Conservation (phyloP, 2,329 filamentous ascomycete genomes). For the Aspergillus tanneri region DNA sequence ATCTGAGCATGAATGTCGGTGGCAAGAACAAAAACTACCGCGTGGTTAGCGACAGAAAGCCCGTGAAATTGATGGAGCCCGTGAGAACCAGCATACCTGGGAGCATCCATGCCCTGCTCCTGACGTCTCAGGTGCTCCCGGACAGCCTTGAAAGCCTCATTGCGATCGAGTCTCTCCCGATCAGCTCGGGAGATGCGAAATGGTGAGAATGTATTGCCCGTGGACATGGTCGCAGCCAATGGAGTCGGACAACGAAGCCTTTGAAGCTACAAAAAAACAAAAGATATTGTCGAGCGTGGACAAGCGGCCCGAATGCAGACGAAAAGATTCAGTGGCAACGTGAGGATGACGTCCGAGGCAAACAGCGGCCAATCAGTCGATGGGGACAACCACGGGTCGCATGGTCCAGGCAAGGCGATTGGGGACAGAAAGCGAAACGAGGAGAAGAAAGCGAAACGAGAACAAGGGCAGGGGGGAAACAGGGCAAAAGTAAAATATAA, state of each 20-base stretch:
- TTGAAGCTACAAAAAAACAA: not conserved
- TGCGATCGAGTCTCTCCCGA: conserved; percentile 32
- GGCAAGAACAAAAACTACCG: conserved; percentile 38
- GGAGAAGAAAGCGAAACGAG: not conserved
- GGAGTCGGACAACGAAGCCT: not conserved
- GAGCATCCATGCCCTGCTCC: conserved; percentile 36
- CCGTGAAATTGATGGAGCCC: not conserved
- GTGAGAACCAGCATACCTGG: conserved; percentile 23
- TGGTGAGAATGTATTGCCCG: conserved; percentile 15
- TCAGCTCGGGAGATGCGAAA: conserved; percentile 37
- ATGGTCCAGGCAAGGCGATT: conserved; percentile 19
- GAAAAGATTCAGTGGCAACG: conserved; percentile 15
- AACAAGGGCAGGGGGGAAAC: conserved; percentile 1
- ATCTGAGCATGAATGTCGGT: conserved; percentile 32
- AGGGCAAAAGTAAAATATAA: not conserved
- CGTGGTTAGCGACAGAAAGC: conserved; percentile 10
- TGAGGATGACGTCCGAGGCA: conserved; percentile 10
- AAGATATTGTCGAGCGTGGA: not conserved
- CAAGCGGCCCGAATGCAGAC: not conserved
- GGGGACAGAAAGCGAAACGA: not conserved
- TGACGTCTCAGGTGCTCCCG: conserved; percentile 37
- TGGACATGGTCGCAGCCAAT: conserved; percentile 17
- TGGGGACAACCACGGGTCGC: conserved; percentile 21
- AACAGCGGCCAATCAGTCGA: conserved; percentile 14
- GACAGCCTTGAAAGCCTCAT: conserved; percentile 36